These are phyloP conservation scores for Capsella rubella DNA, from an alignment of 441 rosid species.

Conservation along the genomic window DNA sequence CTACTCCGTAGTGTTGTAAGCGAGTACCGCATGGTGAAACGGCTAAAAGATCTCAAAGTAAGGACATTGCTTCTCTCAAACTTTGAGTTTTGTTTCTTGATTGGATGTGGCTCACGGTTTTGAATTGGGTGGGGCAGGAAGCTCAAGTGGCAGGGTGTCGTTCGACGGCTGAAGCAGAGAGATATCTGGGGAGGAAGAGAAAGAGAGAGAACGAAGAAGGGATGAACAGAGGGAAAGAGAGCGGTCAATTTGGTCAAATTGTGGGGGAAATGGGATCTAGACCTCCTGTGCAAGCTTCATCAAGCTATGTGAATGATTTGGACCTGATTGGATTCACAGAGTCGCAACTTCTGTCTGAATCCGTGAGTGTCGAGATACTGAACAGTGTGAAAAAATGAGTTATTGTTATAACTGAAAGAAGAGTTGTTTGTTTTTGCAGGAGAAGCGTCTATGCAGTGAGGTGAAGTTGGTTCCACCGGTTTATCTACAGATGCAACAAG, in stretches of 20 bases:
- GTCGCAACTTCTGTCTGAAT: conserved; percentile 78
- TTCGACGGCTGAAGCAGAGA: conserved; percentile 82
- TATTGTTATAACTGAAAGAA: conserved; percentile 25
- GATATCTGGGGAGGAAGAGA: conserved; percentile 67
- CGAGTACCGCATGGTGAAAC: conserved; percentile 77
- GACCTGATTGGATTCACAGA: conserved; percentile 67
- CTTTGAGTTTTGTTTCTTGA: conserved; percentile 23
- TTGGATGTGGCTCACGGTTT: conserved; percentile 32
- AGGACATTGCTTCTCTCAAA: conserved; percentile 18
- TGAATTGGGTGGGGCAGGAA: conserved; percentile 57
- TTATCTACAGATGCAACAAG: conserved; percentile 88
- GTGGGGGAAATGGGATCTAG: conserved; percentile 56
- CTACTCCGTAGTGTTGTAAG: conserved; percentile 71
- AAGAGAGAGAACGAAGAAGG: conserved; percentile 85
- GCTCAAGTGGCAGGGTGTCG: conserved; percentile 94
- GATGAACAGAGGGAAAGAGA: conserved; percentile 71
- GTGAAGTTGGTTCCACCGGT: conserved; percentile 72
- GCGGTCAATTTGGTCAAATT: conserved; percentile 56
- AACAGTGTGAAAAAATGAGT: conserved; percentile 18
- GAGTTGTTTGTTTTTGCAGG: conserved; percentile 51
- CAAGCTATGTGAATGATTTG: conserved; percentile 63
- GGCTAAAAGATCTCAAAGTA: conserved; percentile 87
- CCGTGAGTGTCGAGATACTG: conserved; percentile 46
- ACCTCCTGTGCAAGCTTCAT: conserved; percentile 64
- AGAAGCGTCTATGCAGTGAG: conserved; percentile 74